Evolutionary conservation across 495 filamentous ascomycete genomes (phyloP).

Genomic region (Penicillium psychrofluorescens): DNA sequence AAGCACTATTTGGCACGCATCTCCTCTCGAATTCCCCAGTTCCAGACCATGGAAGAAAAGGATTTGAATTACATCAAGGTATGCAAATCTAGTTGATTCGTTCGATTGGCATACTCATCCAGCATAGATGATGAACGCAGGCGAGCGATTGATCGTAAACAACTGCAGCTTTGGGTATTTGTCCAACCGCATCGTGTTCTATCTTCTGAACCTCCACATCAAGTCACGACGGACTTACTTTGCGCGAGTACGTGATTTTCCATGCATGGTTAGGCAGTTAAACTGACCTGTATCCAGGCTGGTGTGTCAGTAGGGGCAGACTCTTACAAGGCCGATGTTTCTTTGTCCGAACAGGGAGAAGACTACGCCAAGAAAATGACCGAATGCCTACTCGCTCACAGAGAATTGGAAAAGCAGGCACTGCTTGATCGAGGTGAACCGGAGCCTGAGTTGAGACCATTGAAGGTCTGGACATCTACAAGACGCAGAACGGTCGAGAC

Average conservation of each 20-base stretch:
- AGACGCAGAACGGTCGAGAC: slow-evolving; percentile 86
- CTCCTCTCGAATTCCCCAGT: slow-evolving; percentile 83
- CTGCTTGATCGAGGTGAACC: slow-evolving; percentile 61
- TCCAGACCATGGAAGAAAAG: slow-evolving; percentile 91
- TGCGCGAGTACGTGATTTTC: slow-evolving; percentile 53
- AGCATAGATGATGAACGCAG: slow-evolving; percentile 89
- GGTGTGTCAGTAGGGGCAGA: slow-evolving; percentile 69
- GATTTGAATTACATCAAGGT: slow-evolving; percentile 94
- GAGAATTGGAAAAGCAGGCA: slow-evolving; percentile 69
- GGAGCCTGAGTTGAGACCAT: slow-evolving; percentile 62
- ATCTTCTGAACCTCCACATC: slow-evolving; percentile 94
- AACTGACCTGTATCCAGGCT: slow-evolving; percentile 24
- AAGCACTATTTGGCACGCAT: slow-evolving; percentile 86
- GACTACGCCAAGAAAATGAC: slow-evolving; percentile 87
- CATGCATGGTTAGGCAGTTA: background rate
- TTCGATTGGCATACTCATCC: slow-evolving; percentile 8
- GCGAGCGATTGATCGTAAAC: slow-evolving; percentile 85
- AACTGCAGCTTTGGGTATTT: slow-evolving; percentile 94
- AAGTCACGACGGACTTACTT: slow-evolving; percentile 93
- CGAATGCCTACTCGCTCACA: slow-evolving; percentile 71
- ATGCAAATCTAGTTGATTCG: background rate
- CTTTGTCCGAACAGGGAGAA: slow-evolving; percentile 70
- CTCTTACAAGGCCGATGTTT: slow-evolving; percentile 84
- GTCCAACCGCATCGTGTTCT: slow-evolving; percentile 94
- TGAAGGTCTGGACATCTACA: slow-evolving; percentile 93